phyloP scores from a whole-genome alignment of 106 monocot genomes.

The Dioscorea alata region DNA sequence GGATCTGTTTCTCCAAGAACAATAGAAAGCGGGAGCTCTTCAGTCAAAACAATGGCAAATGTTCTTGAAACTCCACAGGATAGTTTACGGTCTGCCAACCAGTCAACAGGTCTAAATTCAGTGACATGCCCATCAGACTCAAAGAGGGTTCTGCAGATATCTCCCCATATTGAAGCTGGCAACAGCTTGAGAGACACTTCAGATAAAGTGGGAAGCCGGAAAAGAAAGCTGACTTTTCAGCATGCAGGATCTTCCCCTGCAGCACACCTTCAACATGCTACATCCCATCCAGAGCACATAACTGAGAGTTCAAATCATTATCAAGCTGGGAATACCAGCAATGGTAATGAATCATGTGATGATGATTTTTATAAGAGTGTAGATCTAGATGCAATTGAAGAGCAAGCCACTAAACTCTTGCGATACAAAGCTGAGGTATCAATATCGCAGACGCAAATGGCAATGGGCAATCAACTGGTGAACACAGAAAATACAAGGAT shows the following conservation, averaged over 20 bases:
- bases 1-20: constrained; percentile 35
- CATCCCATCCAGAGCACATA: constrained; percentile 3
- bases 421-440: constrained; percentile 27
- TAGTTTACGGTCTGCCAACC: constrained; percentile 3
- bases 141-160: constrained; percentile 1
- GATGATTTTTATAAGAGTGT: constrained; percentile 77
- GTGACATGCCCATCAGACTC: constrained; percentile 9
- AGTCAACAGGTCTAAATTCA: constrained; percentile 19
- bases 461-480: too few species aligned
- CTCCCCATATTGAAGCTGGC: constrained; percentile 15
- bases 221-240: constrained; percentile 73
- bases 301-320: background rate
- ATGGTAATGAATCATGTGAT: constrained; percentile 15
- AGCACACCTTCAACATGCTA: background rate
- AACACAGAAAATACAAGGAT: too few species aligned
- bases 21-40: constrained; percentile 37
- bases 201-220: constrained; percentile 47
- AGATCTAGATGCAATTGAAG: constrained; percentile 91
- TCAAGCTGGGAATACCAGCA: background rate
- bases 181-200: constrained; percentile 12
- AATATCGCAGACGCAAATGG: too few species aligned
- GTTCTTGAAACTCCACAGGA: constrained; percentile 26
- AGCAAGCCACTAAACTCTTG: constrained; percentile 63
- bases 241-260: constrained; percentile 8
- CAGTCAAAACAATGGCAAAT: constrained; percentile 21